Percentiles rank a stretch among this genome's conserved stretches.
These are phyloP conservation scores for Cryptosporidium ubiquitum DNA, from an alignment of 169 alveolate genomes.

Conservation along the genomic window DNA sequence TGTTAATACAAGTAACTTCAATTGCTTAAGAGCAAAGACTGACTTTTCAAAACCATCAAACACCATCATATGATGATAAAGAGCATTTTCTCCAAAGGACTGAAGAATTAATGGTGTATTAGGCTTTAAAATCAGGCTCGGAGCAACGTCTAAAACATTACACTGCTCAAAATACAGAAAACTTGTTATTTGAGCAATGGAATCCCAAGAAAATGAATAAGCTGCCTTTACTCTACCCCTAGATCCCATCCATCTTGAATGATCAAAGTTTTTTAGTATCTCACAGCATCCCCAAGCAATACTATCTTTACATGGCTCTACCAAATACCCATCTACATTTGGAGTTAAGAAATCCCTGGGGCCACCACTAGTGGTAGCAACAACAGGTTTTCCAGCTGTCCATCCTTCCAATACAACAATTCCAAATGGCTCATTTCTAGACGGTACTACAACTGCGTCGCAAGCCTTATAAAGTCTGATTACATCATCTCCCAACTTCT, in stretches of 20 bases:
- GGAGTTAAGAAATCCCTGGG: conserved; percentile 83
- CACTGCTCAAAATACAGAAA: conserved; percentile 78
- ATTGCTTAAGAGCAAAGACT: conserved; percentile 78
- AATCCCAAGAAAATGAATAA: conserved; percentile 80
- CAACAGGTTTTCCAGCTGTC: conserved; percentile 84
- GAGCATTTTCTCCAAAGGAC: conserved; percentile 65
- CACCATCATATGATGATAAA: conserved; percentile 81
- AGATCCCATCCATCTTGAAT: conserved; percentile 81
- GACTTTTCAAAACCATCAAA: conserved; percentile 78
- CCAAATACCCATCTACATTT: conserved; percentile 78
- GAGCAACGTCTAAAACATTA: conserved; percentile 76
- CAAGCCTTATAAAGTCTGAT: conserved; percentile 83
- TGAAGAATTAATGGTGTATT: conserved; percentile 43
- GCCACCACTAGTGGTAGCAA: conserved; percentile 85
- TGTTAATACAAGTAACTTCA: conserved; percentile 59
- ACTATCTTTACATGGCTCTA: conserved; percentile 83
- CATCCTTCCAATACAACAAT: conserved; percentile 85
- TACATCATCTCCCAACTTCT: conserved; percentile 71
- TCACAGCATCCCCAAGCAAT: conserved; percentile 83
- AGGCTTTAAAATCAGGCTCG: conserved; percentile 44
- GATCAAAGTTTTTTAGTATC: conserved; percentile 79
- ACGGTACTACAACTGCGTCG: conserved; percentile 85
- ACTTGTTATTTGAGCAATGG: conserved; percentile 78
- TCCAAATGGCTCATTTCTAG: conserved; percentile 85
- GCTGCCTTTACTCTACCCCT: conserved; percentile 81